Evolutionary conservation across 2,329 filamentous ascomycete species (phyloP).

Genomic region (Gaeumannomyces tritici): DNA sequence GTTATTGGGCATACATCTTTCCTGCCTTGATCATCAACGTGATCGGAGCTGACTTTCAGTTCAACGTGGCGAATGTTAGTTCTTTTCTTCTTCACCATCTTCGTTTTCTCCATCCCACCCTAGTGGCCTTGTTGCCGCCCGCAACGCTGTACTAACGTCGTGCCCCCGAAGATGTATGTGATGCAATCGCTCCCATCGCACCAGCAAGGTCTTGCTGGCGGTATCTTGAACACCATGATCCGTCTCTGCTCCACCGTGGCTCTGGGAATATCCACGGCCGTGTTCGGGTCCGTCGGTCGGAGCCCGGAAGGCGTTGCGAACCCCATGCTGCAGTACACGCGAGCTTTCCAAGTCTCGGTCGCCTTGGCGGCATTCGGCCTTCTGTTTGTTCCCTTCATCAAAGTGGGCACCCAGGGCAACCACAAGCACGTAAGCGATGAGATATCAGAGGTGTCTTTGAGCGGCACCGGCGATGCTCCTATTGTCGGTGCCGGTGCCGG

Average conservation of each 20-base stretch:
- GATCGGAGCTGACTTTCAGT: slow-evolving; percentile 58
- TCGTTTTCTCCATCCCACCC: neutral
- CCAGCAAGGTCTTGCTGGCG: slow-evolving; percentile 58
- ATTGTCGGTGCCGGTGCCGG: neutral
- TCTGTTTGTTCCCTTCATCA: slow-evolving; percentile 40
- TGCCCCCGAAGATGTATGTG: slow-evolving; percentile 49
- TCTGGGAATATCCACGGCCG: slow-evolving; percentile 51
- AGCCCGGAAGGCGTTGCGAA: slow-evolving; percentile 23
- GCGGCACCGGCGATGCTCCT: neutral
- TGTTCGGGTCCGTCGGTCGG: slow-evolving; percentile 40
- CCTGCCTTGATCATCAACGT: slow-evolving; percentile 51
- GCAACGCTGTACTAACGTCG: neutral
- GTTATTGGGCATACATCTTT: slow-evolving; percentile 59
- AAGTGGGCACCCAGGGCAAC: slow-evolving; percentile 41
- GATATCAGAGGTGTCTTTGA: neutral
- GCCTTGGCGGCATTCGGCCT: slow-evolving; percentile 32
- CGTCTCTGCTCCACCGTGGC: slow-evolving; percentile 50
- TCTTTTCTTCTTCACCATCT: no score
- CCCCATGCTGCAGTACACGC: slow-evolving; percentile 36
- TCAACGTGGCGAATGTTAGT: slow-evolving; percentile 58
- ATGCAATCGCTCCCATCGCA: slow-evolving; percentile 52
- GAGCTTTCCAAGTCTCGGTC: slow-evolving; percentile 39
- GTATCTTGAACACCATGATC: slow-evolving; percentile 58
- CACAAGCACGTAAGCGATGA: neutral
- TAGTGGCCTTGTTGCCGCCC: neutral